A percentile compares a stretch with the other conserved stretches of the same genome.
phyloP scores from a whole-genome alignment of 768 basidiomycete species.

The Daedaleopsis sinensis region DNA sequence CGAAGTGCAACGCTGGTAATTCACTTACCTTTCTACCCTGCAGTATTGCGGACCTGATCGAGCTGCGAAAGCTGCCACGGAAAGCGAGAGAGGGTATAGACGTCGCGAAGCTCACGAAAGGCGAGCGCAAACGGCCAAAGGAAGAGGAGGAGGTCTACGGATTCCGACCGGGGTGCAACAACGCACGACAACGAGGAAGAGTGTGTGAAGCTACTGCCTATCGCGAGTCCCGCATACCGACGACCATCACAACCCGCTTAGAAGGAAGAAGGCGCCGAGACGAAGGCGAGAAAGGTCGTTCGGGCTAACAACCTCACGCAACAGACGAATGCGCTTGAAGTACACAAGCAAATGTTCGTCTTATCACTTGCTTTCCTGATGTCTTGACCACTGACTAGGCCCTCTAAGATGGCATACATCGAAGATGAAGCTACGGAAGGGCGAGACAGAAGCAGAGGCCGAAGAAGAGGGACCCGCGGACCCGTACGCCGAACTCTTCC shows the following conservation, averaged over 20 bases:
- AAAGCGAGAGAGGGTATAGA: conserved; percentile 84
- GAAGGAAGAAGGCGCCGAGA: conserved; percentile 68
- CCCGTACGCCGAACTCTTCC: conserved; percentile 79
- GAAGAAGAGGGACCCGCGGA: conserved; percentile 52
- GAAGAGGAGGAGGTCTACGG: conserved; percentile 56
- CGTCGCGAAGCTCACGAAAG: conserved; percentile 78
- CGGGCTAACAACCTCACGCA: conserved; percentile 94
- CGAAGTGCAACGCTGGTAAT: conserved; percentile 13
- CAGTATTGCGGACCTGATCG: conserved; percentile 83
- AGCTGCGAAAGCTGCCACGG: conserved; percentile 77
- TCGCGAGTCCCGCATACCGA: no score
- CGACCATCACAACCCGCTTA: no score
- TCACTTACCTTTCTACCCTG: conserved; percentile 11
- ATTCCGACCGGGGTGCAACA: conserved; percentile 51
- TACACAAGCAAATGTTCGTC: conserved; percentile 96
- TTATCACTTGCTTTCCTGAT: neutral
- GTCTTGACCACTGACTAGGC: neutral
- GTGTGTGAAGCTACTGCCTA: conserved; percentile 40
- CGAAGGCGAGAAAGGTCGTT: conserved; percentile 73
- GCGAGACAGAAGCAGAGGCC: conserved; percentile 50
- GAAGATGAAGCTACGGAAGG: conserved; percentile 81
- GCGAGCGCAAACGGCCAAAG: conserved; percentile 64
- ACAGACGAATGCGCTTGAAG: conserved; percentile 93
- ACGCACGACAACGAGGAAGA: conserved; percentile 57
- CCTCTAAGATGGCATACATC: conserved; percentile 92